A percentile compares a stretch with the other conserved stretches of the same genome.
Evolutionary conservation across 73 alveolate species (phyloP).

Genomic region (Stentor roeselii): DNA sequence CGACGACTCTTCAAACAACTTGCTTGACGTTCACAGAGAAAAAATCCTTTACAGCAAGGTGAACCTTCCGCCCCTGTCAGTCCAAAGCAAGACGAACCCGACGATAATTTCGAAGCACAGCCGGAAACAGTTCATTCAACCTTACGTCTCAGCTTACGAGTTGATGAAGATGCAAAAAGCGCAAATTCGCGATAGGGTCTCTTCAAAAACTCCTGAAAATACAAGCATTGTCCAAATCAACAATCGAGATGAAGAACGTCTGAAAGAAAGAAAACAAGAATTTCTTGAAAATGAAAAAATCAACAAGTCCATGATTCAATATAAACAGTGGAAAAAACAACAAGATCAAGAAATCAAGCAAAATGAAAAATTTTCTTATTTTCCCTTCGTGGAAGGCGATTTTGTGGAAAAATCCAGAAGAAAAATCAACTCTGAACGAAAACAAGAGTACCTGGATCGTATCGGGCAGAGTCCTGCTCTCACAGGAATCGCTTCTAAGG

Average conservation of each 20-base stretch:
- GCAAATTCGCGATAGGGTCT: neutral
- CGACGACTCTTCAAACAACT: neutral
- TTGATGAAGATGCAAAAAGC: neutral
- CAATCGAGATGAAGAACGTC: neutral
- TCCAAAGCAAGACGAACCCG: neutral
- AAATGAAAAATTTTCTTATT: no score
- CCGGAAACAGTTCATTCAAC: neutral
- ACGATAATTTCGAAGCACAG: neutral
- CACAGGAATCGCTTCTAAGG: no score
- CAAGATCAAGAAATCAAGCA: neutral
- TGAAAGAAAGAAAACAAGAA: neutral
- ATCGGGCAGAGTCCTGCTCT: no score
- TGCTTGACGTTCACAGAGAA: neutral
- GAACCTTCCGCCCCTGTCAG: neutral
- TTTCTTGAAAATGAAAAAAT: neutral
- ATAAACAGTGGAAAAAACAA: no score
- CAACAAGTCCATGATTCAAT: neutral
- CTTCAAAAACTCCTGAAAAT: neutral
- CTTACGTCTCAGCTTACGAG: neutral
- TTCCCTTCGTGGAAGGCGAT: neutral
- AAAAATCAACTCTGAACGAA: no score
- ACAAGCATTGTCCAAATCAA: neutral
- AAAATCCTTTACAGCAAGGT: neutral
- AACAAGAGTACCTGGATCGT: no score
- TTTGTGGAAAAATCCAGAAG: neutral